phyloP scores from a whole-genome alignment of 176 grass and related monocot species.

The Rhipidocladum racemiflorum region DNA sequence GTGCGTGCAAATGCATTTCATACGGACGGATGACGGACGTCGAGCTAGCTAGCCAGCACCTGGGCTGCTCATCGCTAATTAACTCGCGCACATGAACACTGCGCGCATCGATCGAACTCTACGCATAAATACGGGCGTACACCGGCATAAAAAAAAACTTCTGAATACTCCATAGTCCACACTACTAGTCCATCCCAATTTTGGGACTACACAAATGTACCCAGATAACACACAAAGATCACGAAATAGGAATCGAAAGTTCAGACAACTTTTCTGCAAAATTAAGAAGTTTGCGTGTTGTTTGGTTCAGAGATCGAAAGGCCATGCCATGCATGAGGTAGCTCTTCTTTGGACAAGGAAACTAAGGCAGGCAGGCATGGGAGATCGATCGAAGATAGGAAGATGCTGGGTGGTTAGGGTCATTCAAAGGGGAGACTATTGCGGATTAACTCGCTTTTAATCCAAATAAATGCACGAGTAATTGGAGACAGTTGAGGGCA shows the following conservation, averaged over 20 bases:
- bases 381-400: not conserved
- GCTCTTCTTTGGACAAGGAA: not conserved
- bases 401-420: slow-evolving; percentile 45
- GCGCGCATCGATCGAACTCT: not conserved
- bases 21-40: not conserved
- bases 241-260: not conserved
- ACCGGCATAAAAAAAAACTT: not conserved
- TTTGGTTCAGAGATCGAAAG: not conserved
- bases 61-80: not conserved
- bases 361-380: not conserved
- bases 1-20: not conserved
- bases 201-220: not conserved
- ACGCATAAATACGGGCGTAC: not conserved
- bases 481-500: slow-evolving; percentile 84
- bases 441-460: slow-evolving; percentile 84
- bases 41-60: too few relatives aligned
- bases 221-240: not conserved
- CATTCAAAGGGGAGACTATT: slow-evolving; percentile 92
- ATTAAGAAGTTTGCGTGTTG: slow-evolving; percentile 18
- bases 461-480: slow-evolving; percentile 89
- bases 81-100: not conserved
- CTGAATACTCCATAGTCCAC: not conserved
- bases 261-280: not conserved
- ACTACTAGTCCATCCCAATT: not conserved
- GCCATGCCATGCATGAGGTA: not conserved